A percentile compares a stretch with the other conserved stretches of the same genome.
These are phyloP conservation scores for Colletotrichum eremochloae DNA, from an alignment of 2,329 filamentous ascomycete species.

Conservation along the genomic window DNA sequence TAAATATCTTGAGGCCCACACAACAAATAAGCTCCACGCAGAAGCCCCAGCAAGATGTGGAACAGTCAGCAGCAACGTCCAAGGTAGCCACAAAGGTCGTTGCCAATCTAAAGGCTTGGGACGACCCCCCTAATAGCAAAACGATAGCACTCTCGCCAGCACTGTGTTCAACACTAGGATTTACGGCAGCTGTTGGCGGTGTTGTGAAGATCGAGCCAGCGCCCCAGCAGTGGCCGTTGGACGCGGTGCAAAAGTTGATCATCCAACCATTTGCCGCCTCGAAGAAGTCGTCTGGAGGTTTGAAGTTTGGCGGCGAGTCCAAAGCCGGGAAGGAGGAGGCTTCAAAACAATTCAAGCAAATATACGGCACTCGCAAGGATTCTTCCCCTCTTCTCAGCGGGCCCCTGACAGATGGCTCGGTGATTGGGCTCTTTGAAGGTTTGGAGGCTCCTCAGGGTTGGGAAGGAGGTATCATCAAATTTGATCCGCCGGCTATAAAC, in stretches of 20 bases:
- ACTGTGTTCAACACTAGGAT: slow-evolving; percentile 80
- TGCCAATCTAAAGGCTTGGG: slow-evolving; percentile 82
- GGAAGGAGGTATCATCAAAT: slow-evolving; percentile 86
- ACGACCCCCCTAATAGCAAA: slow-evolving; percentile 86
- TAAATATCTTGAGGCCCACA: slow-evolving; percentile 54
- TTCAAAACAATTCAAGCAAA: slow-evolving; percentile 76
- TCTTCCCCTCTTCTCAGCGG: slow-evolving; percentile 75
- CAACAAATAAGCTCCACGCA: slow-evolving; percentile 54
- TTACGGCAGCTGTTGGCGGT: slow-evolving; percentile 82
- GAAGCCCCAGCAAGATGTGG: slow-evolving; percentile 76
- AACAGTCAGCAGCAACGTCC: slow-evolving; percentile 64
- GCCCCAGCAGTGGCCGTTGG: slow-evolving; percentile 76
- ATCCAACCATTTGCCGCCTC: slow-evolving; percentile 82
- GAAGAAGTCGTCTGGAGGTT: slow-evolving; percentile 71
- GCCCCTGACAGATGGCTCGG: slow-evolving; percentile 88
- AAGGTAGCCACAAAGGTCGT: slow-evolving; percentile 78
- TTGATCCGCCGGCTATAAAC: slow-evolving; percentile 70
- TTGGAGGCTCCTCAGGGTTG: slow-evolving; percentile 73
- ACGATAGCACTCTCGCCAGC: slow-evolving; percentile 83
- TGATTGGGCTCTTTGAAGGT: slow-evolving; percentile 72
- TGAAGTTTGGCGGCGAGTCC: slow-evolving; percentile 91
- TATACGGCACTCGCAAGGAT: slow-evolving; percentile 67
- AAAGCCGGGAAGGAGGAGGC: slow-evolving; percentile 86
- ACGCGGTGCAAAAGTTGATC: slow-evolving; percentile 75
- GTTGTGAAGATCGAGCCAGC: slow-evolving; percentile 90